A percentile compares a stretch with the other conserved stretches of the same genome.
Conservation (phyloP, 805 yeast genomes). For the Jamesozyma piceae region DNA sequence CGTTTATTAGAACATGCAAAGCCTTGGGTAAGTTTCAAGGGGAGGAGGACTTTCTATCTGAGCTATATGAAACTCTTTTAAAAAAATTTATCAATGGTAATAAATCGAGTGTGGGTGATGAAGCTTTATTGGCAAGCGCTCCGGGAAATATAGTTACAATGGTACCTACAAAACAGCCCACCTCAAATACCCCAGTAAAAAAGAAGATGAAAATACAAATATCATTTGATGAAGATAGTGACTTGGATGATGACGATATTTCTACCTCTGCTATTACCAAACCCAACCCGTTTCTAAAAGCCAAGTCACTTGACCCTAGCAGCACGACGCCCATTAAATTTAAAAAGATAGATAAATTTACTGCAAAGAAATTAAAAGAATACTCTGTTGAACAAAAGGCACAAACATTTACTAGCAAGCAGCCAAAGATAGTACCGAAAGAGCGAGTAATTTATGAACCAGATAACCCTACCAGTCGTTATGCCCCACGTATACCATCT, state of each 20-base stretch:
- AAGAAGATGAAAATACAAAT: constrained; percentile 2
- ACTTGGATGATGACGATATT: constrained; percentile 2
- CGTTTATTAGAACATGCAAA: constrained; percentile 17
- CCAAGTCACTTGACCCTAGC: too few species aligned
- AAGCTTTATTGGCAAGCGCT: too few species aligned
- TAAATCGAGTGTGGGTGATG: neutral
- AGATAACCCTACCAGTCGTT: too few species aligned
- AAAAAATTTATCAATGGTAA: too few species aligned
- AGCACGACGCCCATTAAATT: constrained; percentile 5
- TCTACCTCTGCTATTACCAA: too few species aligned
- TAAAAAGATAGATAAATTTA: constrained; percentile 17
- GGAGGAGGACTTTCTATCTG: constrained; percentile 8
- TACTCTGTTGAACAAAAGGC: too few species aligned
- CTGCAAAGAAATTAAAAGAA: constrained; percentile 17
- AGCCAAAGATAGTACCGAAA: neutral
- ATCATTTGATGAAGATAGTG: constrained; percentile 5
- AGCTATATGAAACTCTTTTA: constrained; percentile 7
- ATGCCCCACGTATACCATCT: too few species aligned
- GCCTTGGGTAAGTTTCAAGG: constrained; percentile 23
- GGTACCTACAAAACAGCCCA: too few species aligned
- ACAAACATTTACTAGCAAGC: neutral
- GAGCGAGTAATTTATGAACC: neutral
- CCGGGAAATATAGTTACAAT: too few species aligned
- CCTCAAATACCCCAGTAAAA: neutral
- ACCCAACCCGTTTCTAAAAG: too few species aligned